Evolutionary conservation across 225 moss, liverwort and hornwort genomes (phyloP).

Genomic region (Lunularia cruciata): DNA sequence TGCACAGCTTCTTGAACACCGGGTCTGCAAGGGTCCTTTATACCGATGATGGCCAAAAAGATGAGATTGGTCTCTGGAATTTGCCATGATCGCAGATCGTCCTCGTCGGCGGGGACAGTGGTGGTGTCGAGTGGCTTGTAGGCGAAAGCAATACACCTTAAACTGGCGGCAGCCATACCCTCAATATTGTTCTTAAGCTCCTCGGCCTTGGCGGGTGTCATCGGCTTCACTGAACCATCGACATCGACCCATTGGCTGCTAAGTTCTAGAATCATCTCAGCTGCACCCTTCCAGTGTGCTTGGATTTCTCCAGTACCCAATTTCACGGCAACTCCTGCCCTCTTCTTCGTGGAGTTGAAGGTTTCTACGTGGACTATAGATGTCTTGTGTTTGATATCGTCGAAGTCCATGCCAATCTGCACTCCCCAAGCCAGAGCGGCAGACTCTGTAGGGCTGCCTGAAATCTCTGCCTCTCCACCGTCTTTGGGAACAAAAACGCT

Average conservation of each 20-base stretch:
- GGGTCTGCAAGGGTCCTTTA: constrained; percentile 69
- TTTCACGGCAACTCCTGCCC: constrained; percentile 76
- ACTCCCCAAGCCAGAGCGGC: constrained; percentile 85
- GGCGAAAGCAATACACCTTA: constrained; percentile 92
- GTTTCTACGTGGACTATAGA: constrained; percentile 75
- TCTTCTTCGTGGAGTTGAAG: constrained; percentile 85
- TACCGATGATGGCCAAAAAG: constrained; percentile 49
- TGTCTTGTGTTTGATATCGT: constrained; percentile 42
- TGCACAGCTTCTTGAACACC: constrained; percentile 55
- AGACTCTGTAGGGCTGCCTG: constrained; percentile 88
- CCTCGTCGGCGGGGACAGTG: constrained; percentile 47
- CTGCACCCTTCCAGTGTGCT: constrained; percentile 97
- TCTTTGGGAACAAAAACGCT: constrained; percentile 62
- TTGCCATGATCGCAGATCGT: constrained; percentile 59
- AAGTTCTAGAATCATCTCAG: constrained; percentile 72
- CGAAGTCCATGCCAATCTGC: constrained; percentile 84
- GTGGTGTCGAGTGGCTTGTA: constrained; percentile 45
- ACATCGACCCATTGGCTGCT: constrained; percentile 54
- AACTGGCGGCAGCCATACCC: constrained; percentile 85
- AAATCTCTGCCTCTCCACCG: constrained; percentile 57
- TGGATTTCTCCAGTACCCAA: constrained; percentile 35
- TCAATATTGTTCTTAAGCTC: constrained; percentile 64
- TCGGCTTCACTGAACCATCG: constrained; percentile 38
- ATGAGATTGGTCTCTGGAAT: constrained; percentile 56
- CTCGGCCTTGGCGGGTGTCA: constrained; percentile 39